A percentile compares a stretch with the other conserved stretches of the same genome.
phyloP scores from a whole-genome alignment of 148 eudicot genomes.

The Polygonum aviculare region DNA sequence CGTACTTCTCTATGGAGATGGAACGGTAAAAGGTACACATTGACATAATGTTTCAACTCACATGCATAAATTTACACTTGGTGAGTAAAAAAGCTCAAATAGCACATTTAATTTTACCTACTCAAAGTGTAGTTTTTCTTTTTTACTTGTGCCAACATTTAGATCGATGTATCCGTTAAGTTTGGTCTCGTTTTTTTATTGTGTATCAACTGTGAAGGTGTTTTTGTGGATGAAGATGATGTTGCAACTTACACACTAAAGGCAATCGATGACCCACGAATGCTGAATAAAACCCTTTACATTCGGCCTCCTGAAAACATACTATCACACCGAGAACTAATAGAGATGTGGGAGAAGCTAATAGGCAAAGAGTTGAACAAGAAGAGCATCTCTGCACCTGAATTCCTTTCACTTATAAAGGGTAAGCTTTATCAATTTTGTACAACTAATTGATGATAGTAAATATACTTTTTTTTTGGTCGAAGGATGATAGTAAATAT shows the following conservation, averaged over 20 bases:
- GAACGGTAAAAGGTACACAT: slow-evolving; percentile 45
- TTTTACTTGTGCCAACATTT: too few species aligned
- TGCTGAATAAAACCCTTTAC: slow-evolving; percentile 41
- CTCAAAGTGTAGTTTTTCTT: not conserved
- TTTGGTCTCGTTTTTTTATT: not conserved
- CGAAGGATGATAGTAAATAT: too few species aligned
- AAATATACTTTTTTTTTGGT: too few species aligned
- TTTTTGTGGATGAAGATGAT: slow-evolving; percentile 20
- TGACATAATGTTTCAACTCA: too few species aligned
- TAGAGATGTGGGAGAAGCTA: slow-evolving; percentile 41
- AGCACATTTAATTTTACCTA: not conserved
- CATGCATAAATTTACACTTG: too few species aligned
- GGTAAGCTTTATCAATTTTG: not conserved
- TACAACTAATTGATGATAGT: too few species aligned
- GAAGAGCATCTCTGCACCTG: slow-evolving; percentile 21
- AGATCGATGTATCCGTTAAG: not conserved
- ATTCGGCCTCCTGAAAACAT: slow-evolving; percentile 41
- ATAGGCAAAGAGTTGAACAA: slow-evolving; percentile 27
- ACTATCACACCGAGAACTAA: slow-evolving; percentile 27
- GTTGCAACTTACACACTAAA: slow-evolving; percentile 34
- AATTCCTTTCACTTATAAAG: slow-evolving; percentile 32
- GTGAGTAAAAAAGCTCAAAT: not conserved
- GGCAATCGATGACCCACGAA: slow-evolving; percentile 36
- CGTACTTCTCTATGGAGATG: slow-evolving; percentile 51
- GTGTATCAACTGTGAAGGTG: not conserved